Evolutionary conservation across 2,329 filamentous ascomycete genomes (phyloP).

Genomic region (Cladophialophora exuberans): DNA sequence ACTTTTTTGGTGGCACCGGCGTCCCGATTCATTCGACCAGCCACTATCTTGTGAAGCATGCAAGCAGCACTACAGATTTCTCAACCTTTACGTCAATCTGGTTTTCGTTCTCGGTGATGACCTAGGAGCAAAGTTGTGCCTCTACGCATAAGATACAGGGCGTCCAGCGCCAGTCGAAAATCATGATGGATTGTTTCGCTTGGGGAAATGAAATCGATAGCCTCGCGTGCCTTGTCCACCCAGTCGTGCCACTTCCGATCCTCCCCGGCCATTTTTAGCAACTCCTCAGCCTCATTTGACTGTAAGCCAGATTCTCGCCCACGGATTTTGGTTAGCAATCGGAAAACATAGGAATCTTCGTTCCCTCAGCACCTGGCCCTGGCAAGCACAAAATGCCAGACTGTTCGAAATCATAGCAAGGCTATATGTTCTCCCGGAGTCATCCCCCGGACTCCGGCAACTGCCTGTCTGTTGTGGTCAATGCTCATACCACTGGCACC

Average conservation of each 20-base stretch:
- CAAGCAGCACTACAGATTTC: background rate
- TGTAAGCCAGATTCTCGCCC: background rate
- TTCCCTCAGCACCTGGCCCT: background rate
- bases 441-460: background rate
- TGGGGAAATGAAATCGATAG: background rate
- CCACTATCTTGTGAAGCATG: background rate
- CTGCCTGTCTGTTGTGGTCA: background rate
- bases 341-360: background rate
- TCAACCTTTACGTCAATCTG: background rate
- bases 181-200: background rate
- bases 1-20: background rate
- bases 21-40: background rate
- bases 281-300: slow-evolving; percentile 8
- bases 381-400: background rate
- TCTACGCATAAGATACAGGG: background rate
- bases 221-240: no score
- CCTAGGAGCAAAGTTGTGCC: background rate
- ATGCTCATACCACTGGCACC: background rate
- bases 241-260: no score
- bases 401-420: background rate
- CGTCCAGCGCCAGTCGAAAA: background rate
- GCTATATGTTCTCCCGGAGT: slow-evolving; percentile 10
- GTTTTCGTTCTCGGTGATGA: background rate
- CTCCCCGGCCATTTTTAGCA: slow-evolving; percentile 12
- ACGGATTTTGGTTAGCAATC: background rate